Base-by-base conservation (phyloP, 2,329 filamentous ascomycete species). In the Cercospora sp. region DNA sequence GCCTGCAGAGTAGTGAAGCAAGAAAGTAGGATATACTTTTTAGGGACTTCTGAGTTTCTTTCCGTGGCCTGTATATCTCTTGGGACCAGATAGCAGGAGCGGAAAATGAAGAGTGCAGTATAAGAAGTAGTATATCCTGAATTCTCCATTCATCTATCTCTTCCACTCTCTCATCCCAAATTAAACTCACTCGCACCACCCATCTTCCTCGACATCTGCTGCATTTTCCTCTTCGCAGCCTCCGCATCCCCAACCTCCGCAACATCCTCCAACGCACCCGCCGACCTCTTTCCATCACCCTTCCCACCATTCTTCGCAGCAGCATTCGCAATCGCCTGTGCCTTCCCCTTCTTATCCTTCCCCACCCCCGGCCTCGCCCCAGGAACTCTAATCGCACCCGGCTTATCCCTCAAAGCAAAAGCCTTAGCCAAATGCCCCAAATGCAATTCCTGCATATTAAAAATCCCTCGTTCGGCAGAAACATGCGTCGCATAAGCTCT, bases 401-500 rank as follows among this genome's bases (percentile, higher is more conserved):
- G 95, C 33, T 92, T 89, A 79, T 99, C 95, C 71, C 96, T 86
- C 72, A 99, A 82, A 1, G 90, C 95, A 78, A 97, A 99, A 28
- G 91, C 92, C 84, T 99, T 99, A 7, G 94, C 94, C 72, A 95
- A 83, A 83, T 99, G 95, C 3, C 95, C 95, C 7, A 98, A 82
- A 79, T 99, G 95, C 58, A 99, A 82, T 75, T 92, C 88, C 68
- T 92, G 93, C 80, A 97, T 96, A 79, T 98, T 92, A 79, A 99
- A 99, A 78, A 91, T 94, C 63, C 84, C 84, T 63, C 95, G 87
- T 82, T 99, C 95, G 53, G 90, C 89, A 31, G 91, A 90, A 30
- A 94, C 88, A 79, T 99, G 95, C 0, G 95, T 99, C 2, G 95
- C 93, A 78, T 99, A 99, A 0, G 95, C 95, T 64, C 95, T 87